A percentile compares a stretch with the other conserved stretches of the same genome.
Evolutionary conservation across 441 rosid species (phyloP).

Genomic region (Erodium chrysanthum): DNA sequence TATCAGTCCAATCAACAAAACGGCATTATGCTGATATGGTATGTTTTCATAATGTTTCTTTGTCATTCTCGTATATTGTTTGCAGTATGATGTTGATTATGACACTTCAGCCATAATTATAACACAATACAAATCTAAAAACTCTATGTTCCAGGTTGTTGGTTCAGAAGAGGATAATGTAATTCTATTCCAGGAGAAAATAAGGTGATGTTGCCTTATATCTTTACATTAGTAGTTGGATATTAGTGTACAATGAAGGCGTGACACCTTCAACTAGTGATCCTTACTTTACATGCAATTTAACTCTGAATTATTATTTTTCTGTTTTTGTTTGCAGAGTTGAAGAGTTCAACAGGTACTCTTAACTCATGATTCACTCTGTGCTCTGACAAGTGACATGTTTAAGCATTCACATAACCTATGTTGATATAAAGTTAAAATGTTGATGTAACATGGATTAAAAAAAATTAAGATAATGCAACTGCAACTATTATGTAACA

Average conservation of each 20-base stretch:
- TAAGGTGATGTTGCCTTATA: constrained; percentile 47
- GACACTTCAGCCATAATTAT: background rate
- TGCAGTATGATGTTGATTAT: background rate
- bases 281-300: constrained; percentile 8
- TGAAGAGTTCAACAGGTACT: constrained; percentile 86
- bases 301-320: constrained; percentile 16
- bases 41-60: constrained; percentile 10
- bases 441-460: background rate
- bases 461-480: constrained; percentile 3
- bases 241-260: constrained; percentile 4
- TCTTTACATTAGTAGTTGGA: constrained; percentile 8
- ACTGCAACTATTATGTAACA: background rate
- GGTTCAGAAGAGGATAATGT: constrained; percentile 79
- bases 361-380: constrained; percentile 4
- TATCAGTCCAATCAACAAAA: constrained; percentile 47
- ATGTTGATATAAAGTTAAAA: background rate
- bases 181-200: constrained; percentile 80
- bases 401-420: constrained; percentile 4
- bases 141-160: constrained; percentile 53
- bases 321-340: constrained; percentile 51
- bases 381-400: constrained; percentile 8
- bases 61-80: constrained; percentile 6
- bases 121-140: constrained; percentile 9
- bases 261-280: constrained; percentile 4
- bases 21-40: constrained; percentile 93